Conservation (phyloP, 768 basidiomycete genomes). For the Kockovaella imperatae region DNA sequence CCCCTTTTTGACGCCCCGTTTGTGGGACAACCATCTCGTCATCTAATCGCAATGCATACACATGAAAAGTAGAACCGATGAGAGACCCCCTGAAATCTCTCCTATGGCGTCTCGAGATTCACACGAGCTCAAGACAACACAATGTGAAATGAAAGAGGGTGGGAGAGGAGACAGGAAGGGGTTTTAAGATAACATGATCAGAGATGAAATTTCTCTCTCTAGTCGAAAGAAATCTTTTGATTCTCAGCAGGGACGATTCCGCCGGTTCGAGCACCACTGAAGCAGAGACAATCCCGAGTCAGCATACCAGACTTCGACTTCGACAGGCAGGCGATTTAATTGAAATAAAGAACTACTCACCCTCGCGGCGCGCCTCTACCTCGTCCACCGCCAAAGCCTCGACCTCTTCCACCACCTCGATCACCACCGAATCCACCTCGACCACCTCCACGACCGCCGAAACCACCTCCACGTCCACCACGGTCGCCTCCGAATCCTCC, state of each 20-base stretch:
- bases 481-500: conserved; percentile 45
- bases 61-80: too few species aligned
- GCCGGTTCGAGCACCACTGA: conserved; percentile 51
- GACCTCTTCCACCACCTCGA: conserved; percentile 43
- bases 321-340: background rate
- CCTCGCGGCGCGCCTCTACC: conserved; percentile 48
- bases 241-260: conserved; percentile 61
- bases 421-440: conserved; percentile 16
- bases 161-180: background rate
- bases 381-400: conserved; percentile 37
- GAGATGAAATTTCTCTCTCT: too few species aligned
- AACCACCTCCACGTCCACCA: conserved; percentile 23
- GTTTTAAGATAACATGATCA: background rate
- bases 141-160: too few species aligned
- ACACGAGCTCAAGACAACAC: too few species aligned
- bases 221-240: conserved; percentile 44
- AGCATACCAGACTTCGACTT: background rate
- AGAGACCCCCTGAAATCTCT: too few species aligned
- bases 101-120: too few species aligned
- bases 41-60: background rate
- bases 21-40: too few species aligned
- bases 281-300: conserved; percentile 3
- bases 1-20: too few species aligned
- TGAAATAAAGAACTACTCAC: conserved; percentile 7
- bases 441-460: conserved; percentile 33